A percentile compares a stretch with the other conserved stretches of the same genome.
phyloP scores from a whole-genome alignment of 2,329 filamentous ascomycete genomes.

The Colletotrichum zoysiae region DNA sequence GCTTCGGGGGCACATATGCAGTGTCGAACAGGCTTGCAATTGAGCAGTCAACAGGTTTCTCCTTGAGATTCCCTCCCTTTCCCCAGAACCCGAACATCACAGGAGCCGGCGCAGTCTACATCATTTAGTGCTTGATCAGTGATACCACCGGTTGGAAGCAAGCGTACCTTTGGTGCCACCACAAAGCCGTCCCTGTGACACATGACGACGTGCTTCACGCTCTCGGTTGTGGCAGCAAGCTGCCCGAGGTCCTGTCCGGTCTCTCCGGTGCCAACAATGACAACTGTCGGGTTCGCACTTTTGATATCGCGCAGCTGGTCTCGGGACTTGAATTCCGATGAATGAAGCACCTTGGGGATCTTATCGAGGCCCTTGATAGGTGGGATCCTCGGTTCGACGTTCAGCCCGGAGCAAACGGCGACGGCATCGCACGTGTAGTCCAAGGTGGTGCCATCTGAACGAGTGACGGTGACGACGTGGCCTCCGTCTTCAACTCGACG shows the following conservation, averaged over 20 bases:
- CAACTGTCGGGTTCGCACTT: slow-evolving; percentile 48
- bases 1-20: slow-evolving; percentile 60
- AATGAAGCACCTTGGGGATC: slow-evolving; percentile 56
- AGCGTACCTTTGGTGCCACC: slow-evolving; percentile 58
- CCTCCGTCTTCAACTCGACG: slow-evolving; percentile 17
- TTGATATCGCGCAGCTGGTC: slow-evolving; percentile 56
- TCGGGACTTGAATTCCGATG: slow-evolving; percentile 57
- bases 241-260: slow-evolving; percentile 60
- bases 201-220: slow-evolving; percentile 56
- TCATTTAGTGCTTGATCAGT: neutral
- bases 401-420: slow-evolving; percentile 60
- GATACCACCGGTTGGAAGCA: neutral
- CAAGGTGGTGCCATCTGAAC: slow-evolving; percentile 3
- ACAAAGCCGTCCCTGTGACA: slow-evolving; percentile 62
- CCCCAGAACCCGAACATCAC: slow-evolving; percentile 39
- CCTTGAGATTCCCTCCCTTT: slow-evolving; percentile 10
- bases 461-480: slow-evolving; percentile 25
- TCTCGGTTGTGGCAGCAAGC: slow-evolving; percentile 58
- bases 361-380: slow-evolving; percentile 55
- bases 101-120: slow-evolving; percentile 30
- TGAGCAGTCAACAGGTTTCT: slow-evolving; percentile 60
- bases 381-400: slow-evolving; percentile 56
- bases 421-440: slow-evolving; percentile 57
- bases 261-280: slow-evolving; percentile 61
- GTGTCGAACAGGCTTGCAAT: slow-evolving; percentile 65